phyloP scores from a whole-genome alignment of 768 basidiomycete genomes.

The Psilocybe subaeruginosa region DNA sequence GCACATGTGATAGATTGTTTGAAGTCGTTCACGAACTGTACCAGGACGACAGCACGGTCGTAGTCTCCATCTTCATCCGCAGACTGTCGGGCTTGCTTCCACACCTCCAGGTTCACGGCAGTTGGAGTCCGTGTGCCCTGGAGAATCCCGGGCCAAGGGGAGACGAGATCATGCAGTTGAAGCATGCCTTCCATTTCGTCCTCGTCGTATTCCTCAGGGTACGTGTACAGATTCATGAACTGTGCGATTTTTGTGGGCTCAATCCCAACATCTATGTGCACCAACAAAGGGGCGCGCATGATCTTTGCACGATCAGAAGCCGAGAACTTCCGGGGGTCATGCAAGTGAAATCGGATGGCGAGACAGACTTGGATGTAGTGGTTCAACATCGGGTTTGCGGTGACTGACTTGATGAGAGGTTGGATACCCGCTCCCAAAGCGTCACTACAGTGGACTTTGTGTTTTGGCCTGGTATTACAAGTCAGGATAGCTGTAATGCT shows the following conservation, averaged over 20 bases:
- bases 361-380: slow-evolving; percentile 22
- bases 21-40: slow-evolving; percentile 19
- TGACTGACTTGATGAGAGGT: slow-evolving; percentile 17
- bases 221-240: slow-evolving; percentile 23
- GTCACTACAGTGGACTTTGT: slow-evolving; percentile 16
- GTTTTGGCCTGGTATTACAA: slow-evolving; percentile 9
- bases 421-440: slow-evolving; percentile 17
- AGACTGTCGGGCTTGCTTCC: slow-evolving; percentile 9
- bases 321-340: not conserved
- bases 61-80: slow-evolving; percentile 18
- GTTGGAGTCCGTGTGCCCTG: not conserved
- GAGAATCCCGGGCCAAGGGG: slow-evolving; percentile 11
- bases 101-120: slow-evolving; percentile 10
- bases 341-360: slow-evolving; percentile 13
- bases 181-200: slow-evolving; percentile 23
- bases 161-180: slow-evolving; percentile 19
- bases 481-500: too few species aligned
- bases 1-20: slow-evolving; percentile 19
- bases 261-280: slow-evolving; percentile 23
- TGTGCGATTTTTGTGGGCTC: slow-evolving; percentile 22
- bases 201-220: slow-evolving; percentile 15
- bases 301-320: slow-evolving; percentile 6
- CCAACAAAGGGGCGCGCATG: slow-evolving; percentile 12
- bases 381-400: slow-evolving; percentile 20
- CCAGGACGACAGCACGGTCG: slow-evolving; percentile 16